Percentiles rank a stretch among this genome's conserved stretches.
Evolutionary conservation across 306 rosid genomes (phyloP).

Genomic region (Astragalus glycyphyllos): DNA sequence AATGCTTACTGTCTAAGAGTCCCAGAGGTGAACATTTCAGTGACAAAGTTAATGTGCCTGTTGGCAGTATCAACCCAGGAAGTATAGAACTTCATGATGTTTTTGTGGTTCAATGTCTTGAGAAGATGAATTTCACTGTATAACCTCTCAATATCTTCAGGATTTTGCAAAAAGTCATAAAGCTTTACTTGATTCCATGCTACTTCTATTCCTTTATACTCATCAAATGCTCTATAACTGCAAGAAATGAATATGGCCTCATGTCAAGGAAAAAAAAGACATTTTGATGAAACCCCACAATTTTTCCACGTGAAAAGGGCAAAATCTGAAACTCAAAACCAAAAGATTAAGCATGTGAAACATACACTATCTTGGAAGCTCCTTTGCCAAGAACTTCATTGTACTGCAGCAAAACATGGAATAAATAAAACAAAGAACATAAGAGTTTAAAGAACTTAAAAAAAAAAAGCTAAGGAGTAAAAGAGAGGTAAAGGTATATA

Average conservation of each 20-base stretch:
- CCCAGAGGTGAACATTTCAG: conserved; percentile 99
- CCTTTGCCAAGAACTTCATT: conserved; percentile 97
- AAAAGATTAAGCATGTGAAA: conserved; percentile 13
- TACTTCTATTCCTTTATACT: conserved; percentile 95
- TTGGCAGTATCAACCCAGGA: conserved; percentile 91
- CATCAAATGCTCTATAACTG: conserved; percentile 94
- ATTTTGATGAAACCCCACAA: conserved; percentile 34
- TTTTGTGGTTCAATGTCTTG: conserved; percentile 81
- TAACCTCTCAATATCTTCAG: conserved; percentile 89
- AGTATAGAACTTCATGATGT: conserved; percentile 89
- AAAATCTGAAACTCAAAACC: not conserved
- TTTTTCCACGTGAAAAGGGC: not conserved
- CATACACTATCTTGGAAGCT: conserved; percentile 94
- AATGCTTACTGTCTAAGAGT: conserved; percentile 90
- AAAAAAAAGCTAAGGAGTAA: not conserved
- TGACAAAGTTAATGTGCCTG: conserved; percentile 91
- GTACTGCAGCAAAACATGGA: conserved; percentile 66
- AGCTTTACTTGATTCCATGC: conserved; percentile 99
- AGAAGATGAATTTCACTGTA: conserved; percentile 95
- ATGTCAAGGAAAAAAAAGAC: conserved; percentile 20
- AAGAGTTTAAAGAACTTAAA: conserved; percentile 5
- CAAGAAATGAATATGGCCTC: conserved; percentile 42
- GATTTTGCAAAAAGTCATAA: conserved; percentile 70
- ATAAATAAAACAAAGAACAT: conserved; percentile 40
- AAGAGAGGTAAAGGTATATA: not conserved